Evolutionary conservation across 2,329 filamentous ascomycete species (phyloP).

Genomic region (Phialocephala sp.): DNA sequence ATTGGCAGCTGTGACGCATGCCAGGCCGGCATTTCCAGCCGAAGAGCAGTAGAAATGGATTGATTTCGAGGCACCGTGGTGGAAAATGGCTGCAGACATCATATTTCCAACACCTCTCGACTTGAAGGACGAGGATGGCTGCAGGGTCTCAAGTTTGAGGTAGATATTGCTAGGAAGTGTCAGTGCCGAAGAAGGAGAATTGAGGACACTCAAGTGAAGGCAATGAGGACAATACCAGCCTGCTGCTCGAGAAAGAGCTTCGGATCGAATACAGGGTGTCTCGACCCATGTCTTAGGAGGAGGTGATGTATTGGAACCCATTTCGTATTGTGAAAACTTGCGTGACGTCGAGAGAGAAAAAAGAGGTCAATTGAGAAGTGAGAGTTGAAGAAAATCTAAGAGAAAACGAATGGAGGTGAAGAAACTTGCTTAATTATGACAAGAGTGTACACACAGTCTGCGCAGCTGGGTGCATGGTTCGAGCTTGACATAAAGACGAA

Average conservation of each 20-base stretch:
- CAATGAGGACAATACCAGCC: slow-evolving; percentile 35
- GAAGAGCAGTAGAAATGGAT: slow-evolving; percentile 80
- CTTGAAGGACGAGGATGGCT: slow-evolving; percentile 88
- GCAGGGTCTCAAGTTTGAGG: slow-evolving; percentile 85
- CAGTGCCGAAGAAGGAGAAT: slow-evolving; percentile 10
- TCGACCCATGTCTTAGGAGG: slow-evolving; percentile 36
- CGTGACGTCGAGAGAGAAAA: neutral
- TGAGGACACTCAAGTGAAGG: neutral
- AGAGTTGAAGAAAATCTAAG: neutral
- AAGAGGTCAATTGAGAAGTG: neutral
- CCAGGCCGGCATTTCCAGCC: slow-evolving; percentile 85
- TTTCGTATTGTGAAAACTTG: neutral
- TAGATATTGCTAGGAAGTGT: slow-evolving; percentile 60
- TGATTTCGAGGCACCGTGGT: slow-evolving; percentile 27
- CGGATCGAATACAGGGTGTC: slow-evolving; percentile 38
- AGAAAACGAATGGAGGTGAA: neutral
- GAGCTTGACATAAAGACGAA: neutral
- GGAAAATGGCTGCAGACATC: slow-evolving; percentile 58
- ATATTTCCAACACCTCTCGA: slow-evolving; percentile 77
- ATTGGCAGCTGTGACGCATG: slow-evolving; percentile 74
- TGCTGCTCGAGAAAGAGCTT: slow-evolving; percentile 37
- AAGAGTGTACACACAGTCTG: neutral
- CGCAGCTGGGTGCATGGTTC: neutral
- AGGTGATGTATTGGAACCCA: slow-evolving; percentile 11
- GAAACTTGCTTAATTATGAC: neutral